Evolutionary conservation across 495 filamentous ascomycete genomes (phyloP).

Genomic region (Penicillium bovifimosum): DNA sequence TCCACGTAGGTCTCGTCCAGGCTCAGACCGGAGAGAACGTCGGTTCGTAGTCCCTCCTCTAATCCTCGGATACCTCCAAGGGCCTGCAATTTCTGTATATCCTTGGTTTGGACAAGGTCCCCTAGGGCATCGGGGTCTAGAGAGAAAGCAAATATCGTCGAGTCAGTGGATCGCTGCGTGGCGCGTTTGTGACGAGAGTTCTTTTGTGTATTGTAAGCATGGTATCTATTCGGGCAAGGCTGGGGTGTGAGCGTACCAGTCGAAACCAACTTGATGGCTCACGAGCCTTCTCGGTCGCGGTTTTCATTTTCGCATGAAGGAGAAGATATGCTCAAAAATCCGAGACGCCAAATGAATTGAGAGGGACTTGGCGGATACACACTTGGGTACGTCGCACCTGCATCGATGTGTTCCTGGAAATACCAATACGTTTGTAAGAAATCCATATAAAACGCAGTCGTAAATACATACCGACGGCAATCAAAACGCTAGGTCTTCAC

Average conservation of each 20-base stretch:
- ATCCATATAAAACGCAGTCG: neutral
- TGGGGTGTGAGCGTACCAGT: neutral
- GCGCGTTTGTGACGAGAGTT: neutral
- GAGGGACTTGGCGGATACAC: neutral
- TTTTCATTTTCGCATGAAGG: neutral
- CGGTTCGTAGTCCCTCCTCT: neutral
- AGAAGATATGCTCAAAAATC: neutral
- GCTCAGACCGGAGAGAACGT: constrained; percentile 3
- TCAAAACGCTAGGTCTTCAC: no score
- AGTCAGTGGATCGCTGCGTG: constrained; percentile 5
- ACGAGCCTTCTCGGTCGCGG: neutral
- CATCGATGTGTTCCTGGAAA: neutral
- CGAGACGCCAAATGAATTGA: no score
- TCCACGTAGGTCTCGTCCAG: constrained; percentile 4
- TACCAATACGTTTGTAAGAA: no score
- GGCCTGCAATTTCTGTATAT: neutral
- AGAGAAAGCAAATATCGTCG: neutral
- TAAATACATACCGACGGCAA: neutral
- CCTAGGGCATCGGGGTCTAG: neutral
- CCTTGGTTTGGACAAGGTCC: neutral
- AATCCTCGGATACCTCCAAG: neutral
- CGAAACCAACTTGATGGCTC: neutral
- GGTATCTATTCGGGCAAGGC: neutral
- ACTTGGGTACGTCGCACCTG: neutral
- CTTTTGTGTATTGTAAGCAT: neutral